Percentiles rank a stretch among this genome's conserved stretches.
These are phyloP conservation scores for Cucurbita maxima DNA, from an alignment of 306 rosid species.

Conservation along the genomic window DNA sequence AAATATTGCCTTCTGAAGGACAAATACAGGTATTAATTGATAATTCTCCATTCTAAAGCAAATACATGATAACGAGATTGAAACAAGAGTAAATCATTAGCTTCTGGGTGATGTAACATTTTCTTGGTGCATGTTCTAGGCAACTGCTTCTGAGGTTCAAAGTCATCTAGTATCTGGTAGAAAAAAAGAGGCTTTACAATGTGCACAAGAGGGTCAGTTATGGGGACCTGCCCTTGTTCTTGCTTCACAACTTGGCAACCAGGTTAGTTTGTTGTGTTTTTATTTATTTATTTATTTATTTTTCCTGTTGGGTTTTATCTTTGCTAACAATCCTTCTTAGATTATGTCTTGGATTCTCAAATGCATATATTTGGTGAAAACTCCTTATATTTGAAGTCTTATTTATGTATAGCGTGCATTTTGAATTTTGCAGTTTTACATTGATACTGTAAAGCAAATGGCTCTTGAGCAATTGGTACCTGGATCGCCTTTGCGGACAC, in stretches of 20 bases:
- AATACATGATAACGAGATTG: background rate
- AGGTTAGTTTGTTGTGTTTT: conserved; percentile 35
- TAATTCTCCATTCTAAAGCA: background rate
- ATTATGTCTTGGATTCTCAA: background rate
- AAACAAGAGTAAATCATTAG: background rate
- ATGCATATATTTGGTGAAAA: background rate
- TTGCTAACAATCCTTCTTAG: background rate
- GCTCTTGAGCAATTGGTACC: conserved; percentile 63
- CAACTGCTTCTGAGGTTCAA: conserved; percentile 81
- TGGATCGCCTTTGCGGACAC: conserved; percentile 86
- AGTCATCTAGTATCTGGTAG: conserved; percentile 74
- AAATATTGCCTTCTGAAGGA: conserved; percentile 62
- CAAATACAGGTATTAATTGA: conserved; percentile 38
- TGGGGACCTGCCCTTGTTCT: conserved; percentile 99
- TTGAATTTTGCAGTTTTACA: conserved; percentile 56
- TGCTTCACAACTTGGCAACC: conserved; percentile 86
- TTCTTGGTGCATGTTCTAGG: conserved; percentile 34
- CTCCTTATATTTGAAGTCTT: background rate
- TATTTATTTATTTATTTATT: too few relatives aligned
- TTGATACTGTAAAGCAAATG: conserved; percentile 91
- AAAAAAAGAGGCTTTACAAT: conserved; percentile 76
- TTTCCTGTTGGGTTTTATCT: background rate
- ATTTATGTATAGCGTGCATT: conserved; percentile 6
- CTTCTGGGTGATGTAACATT: conserved; percentile 8
- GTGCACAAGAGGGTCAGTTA: conserved; percentile 86